phyloP scores from a whole-genome alignment of 768 basidiomycete genomes.

The Suillus weaverae region DNA sequence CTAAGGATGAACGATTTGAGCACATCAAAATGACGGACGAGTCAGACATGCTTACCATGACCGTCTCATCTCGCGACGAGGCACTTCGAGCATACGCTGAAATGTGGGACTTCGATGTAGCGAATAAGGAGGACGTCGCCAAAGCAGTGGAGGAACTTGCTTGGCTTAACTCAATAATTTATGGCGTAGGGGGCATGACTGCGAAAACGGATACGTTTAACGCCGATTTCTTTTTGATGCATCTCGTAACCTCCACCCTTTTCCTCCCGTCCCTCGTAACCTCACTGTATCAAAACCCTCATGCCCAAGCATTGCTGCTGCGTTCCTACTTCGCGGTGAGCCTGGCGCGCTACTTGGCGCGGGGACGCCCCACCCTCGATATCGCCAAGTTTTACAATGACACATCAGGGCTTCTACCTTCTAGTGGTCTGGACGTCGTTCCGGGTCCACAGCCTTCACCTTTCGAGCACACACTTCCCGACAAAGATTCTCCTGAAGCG shows the following conservation, averaged over 20 bases:
- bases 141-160: conserved; percentile 62
- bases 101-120: conserved; percentile 46
- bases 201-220: conserved; percentile 40
- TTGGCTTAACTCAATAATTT: conserved; percentile 58
- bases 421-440: conserved; percentile 14
- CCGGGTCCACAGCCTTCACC: conserved; percentile 11
- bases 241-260: conserved; percentile 65
- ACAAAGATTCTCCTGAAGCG: conserved; percentile 15
- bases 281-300: conserved; percentile 27
- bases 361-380: conserved; percentile 35
- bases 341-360: conserved; percentile 32
- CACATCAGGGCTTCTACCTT: conserved; percentile 19
- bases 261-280: conserved; percentile 56
- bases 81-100: conserved; percentile 42
- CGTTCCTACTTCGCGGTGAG: conserved; percentile 28
- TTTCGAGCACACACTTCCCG: conserved; percentile 7
- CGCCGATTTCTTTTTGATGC: conserved; percentile 70
- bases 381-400: conserved; percentile 31
- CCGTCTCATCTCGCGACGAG: conserved; percentile 33
- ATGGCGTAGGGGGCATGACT: conserved; percentile 55
- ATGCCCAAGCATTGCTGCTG: conserved; percentile 28
- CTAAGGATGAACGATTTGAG: conserved; percentile 46
- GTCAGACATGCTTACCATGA: conserved; percentile 32
- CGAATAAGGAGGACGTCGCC: conserved; percentile 38
- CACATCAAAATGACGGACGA: conserved; percentile 21